Evolutionary conservation across 2,329 filamentous ascomycete genomes (phyloP).

Genomic region (Fusarium tanahbumbuense): DNA sequence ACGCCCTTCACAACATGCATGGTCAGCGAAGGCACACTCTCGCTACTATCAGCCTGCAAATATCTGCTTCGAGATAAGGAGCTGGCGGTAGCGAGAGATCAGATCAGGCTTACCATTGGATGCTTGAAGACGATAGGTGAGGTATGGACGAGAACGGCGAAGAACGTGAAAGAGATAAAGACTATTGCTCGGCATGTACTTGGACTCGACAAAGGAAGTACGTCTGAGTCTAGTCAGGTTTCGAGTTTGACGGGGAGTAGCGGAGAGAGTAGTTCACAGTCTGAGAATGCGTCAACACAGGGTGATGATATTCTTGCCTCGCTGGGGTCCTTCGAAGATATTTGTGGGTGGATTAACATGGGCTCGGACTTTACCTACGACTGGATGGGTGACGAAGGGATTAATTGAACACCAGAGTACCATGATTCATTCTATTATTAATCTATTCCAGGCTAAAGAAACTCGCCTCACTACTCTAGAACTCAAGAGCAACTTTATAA

Average conservation of each 20-base stretch:
- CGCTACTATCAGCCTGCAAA: constrained; percentile 25
- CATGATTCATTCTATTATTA: fast-evolving
- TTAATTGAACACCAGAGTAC: background rate
- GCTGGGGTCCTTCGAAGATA: constrained; percentile 19
- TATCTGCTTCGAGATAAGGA: constrained; percentile 18
- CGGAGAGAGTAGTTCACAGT: background rate
- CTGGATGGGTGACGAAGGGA: background rate
- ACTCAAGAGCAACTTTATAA: constrained; percentile 10
- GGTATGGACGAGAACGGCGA: constrained; percentile 31
- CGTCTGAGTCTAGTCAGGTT: background rate
- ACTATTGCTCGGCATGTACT: constrained; percentile 37
- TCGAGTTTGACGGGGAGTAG: constrained; percentile 8
- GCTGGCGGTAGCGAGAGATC: constrained; percentile 25
- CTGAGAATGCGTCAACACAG: background rate
- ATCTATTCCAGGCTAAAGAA: fast-evolving
- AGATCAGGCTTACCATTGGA: constrained; percentile 32
- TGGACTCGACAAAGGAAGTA: background rate
- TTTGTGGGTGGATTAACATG: constrained; percentile 13
- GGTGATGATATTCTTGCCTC: background rate
- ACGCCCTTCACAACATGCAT: constrained; percentile 35
- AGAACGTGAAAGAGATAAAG: constrained; percentile 34
- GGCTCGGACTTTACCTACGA: background rate
- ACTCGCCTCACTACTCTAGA: background rate
- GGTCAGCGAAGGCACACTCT: constrained; percentile 34
- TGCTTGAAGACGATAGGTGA: constrained; percentile 22